Conservation (phyloP, 106 monocot genomes). For the Acorus calamus region DNA sequence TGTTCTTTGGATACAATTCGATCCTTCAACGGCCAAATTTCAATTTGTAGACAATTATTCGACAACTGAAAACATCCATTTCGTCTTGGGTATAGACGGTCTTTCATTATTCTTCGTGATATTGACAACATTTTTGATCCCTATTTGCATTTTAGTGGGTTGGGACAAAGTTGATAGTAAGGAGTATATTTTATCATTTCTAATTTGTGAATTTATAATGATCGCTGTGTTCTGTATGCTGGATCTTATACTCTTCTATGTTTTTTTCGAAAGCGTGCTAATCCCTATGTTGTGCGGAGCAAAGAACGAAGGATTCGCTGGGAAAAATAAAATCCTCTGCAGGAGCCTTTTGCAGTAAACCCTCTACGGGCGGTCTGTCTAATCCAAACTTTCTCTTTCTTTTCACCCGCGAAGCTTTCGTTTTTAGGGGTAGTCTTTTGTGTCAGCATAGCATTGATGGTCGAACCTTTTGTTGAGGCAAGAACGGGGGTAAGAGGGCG, state of each 20-base stretch:
- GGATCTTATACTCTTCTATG: constrained; percentile 11
- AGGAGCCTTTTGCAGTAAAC: constrained; percentile 11
- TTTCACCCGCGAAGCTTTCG: constrained; percentile 8
- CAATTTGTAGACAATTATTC: too few species aligned
- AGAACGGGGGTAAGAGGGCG: constrained; percentile 16
- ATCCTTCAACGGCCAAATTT: too few species aligned
- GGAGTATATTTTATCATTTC: constrained; percentile 8
- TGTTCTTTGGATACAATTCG: too few species aligned
- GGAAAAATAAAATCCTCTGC: constrained; percentile 4
- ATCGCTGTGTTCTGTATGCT: constrained; percentile 2
- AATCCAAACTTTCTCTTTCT: too few species aligned
- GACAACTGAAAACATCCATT: too few species aligned
- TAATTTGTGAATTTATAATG: constrained; percentile 18
- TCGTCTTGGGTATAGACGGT: too few species aligned
- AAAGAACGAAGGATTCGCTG: constrained; percentile 7
- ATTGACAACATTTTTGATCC: constrained; percentile 8
- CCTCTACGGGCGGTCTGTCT: constrained; percentile 11
- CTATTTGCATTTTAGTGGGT: constrained; percentile 7
- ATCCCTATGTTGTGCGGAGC: constrained; percentile 14
- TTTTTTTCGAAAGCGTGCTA: constrained; percentile 8
- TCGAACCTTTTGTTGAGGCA: constrained; percentile 19
- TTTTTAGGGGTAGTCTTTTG: constrained; percentile 14
- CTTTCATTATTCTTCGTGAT: constrained; percentile 9
- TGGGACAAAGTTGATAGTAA: constrained; percentile 3
- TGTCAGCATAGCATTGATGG: constrained; percentile 14